Evolutionary conservation across 23 red algal genomes (phyloP).

Genomic region (Cyanidium caldarium): DNA sequence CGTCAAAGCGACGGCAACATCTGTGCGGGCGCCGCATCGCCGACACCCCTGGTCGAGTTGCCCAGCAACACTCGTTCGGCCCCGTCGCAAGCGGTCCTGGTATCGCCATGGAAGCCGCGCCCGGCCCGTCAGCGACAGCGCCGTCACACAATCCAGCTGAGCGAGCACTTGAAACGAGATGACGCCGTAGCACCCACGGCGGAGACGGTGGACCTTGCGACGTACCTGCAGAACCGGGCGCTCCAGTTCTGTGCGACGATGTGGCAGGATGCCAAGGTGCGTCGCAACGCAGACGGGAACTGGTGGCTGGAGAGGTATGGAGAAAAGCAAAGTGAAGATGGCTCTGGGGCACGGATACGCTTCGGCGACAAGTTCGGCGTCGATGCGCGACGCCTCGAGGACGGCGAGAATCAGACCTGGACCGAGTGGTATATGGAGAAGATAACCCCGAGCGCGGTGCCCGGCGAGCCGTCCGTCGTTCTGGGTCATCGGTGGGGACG

Average conservation of each 20-base stretch:
- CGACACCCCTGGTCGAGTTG: too few species aligned
- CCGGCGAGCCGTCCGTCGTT: background rate
- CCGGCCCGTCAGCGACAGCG: too few species aligned
- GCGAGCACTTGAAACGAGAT: too few species aligned
- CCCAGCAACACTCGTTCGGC: too few species aligned
- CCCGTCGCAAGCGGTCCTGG: too few species aligned
- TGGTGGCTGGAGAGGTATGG: conserved; percentile 4
- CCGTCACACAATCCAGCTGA: too few species aligned
- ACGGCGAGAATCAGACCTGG: background rate
- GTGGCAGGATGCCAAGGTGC: background rate
- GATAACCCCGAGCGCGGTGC: background rate
- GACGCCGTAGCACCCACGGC: too few species aligned
- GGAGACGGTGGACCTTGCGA: too few species aligned
- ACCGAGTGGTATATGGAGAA: background rate
- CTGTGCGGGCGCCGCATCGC: too few species aligned
- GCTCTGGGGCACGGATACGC: background rate
- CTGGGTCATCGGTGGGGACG: background rate
- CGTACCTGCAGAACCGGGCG: background rate
- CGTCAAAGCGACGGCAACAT: too few species aligned
- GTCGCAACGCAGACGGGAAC: background rate
- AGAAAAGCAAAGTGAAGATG: background rate
- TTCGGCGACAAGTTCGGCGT: conserved; percentile 10
- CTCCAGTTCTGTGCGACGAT: background rate
- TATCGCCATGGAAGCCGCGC: too few species aligned
- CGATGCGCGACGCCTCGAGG: background rate